Evolutionary conservation across 2,329 filamentous ascomycete genomes (phyloP).

Genomic region (Apiospora kogelbergensis): DNA sequence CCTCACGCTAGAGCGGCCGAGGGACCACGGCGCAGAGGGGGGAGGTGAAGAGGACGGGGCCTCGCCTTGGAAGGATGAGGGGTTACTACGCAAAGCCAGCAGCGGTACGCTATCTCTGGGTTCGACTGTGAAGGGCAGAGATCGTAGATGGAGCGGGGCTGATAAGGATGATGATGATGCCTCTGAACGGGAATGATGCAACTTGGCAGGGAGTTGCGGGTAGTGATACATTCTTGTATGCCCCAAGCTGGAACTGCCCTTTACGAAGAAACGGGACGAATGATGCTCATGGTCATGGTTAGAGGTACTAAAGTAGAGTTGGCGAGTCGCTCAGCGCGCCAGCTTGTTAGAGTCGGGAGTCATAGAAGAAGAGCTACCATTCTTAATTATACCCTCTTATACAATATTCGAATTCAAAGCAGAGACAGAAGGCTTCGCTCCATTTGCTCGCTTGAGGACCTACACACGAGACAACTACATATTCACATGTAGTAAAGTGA

Average conservation of each 20-base stretch:
- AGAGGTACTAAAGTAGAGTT: neutral
- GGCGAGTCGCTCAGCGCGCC: neutral
- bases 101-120: slow-evolving; percentile 14
- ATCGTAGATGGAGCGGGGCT: slow-evolving; percentile 12
- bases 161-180: neutral
- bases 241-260: neutral
- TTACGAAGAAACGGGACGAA: neutral
- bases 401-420: neutral
- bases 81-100: slow-evolving; percentile 15
- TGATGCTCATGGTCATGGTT: neutral
- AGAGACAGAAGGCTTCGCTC: neutral
- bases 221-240: neutral
- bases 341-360: neutral
- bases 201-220: neutral
- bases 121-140: slow-evolving; percentile 18
- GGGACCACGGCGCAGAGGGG: slow-evolving; percentile 18
- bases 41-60: slow-evolving; percentile 15
- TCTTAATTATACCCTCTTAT: neutral
- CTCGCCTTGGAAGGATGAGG: slow-evolving; percentile 24
- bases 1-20: slow-evolving; percentile 6
- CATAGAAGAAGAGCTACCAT: neutral
- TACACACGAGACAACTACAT: neutral
- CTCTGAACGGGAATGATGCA: neutral
- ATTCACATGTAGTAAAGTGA: neutral
- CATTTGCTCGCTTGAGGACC: neutral